Conservation (phyloP, 106 monocot species). For the Triglochin maritima region DNA sequence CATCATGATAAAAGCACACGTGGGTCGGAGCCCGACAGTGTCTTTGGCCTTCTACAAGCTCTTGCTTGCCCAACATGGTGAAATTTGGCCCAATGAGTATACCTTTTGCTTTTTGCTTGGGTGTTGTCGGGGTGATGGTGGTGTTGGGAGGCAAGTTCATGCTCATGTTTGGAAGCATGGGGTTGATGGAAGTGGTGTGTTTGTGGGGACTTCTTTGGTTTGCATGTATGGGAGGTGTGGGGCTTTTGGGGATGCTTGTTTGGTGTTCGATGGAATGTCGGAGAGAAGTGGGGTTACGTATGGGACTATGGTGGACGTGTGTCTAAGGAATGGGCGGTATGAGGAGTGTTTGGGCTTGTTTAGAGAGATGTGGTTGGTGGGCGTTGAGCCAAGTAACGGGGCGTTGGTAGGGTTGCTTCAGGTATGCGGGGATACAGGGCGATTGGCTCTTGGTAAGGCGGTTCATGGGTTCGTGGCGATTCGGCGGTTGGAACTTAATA, state of each 20-base stretch:
- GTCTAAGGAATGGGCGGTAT: constrained; percentile 32
- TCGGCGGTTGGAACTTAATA: constrained; percentile 41
- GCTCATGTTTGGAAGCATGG: background rate
- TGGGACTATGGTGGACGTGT: constrained; percentile 80
- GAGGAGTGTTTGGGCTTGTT: constrained; percentile 58
- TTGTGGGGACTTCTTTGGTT: background rate
- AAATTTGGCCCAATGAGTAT: background rate
- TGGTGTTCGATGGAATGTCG: constrained; percentile 47
- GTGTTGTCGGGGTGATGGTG: background rate
- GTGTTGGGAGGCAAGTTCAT: background rate
- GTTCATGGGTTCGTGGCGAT: constrained; percentile 60
- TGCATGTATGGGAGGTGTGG: background rate
- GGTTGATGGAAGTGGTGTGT: background rate
- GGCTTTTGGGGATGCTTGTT: background rate
- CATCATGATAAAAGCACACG: background rate
- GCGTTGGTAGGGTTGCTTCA: constrained; percentile 61
- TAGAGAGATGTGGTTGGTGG: constrained; percentile 32
- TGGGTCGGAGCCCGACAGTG: background rate
- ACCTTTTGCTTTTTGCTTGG: background rate
- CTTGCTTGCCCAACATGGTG: background rate
- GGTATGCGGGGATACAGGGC: constrained; percentile 38
- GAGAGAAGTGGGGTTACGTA: constrained; percentile 49
- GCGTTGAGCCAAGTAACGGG: constrained; percentile 41
- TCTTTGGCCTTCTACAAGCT: background rate
- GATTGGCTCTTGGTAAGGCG: constrained; percentile 41